Evolutionary conservation across 2,329 filamentous ascomycete genomes (phyloP).

Genomic region (Monilinia fructigena): DNA sequence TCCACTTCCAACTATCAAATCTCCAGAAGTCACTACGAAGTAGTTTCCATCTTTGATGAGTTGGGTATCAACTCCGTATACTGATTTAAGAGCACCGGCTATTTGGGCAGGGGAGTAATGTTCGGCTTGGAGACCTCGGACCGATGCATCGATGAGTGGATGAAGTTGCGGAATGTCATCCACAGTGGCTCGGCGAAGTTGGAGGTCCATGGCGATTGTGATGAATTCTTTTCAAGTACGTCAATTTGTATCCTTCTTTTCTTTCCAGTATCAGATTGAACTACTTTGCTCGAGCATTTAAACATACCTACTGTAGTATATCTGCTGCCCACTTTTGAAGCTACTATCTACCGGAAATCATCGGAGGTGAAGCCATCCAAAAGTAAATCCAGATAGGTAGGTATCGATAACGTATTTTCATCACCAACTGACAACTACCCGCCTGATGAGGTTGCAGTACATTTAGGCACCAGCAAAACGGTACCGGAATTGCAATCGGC

Average conservation of each 20-base stretch:
- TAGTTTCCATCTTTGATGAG: slow-evolving; percentile 28
- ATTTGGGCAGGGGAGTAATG: slow-evolving; percentile 27
- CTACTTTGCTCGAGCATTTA: slow-evolving; percentile 1
- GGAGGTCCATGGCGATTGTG: slow-evolving; percentile 14
- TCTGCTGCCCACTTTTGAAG: slow-evolving; percentile 5
- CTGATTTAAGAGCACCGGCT: slow-evolving; percentile 23
- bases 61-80: slow-evolving; percentile 29
- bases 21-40: slow-evolving; percentile 21
- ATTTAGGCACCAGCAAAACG: slow-evolving; percentile 10
- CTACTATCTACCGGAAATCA: slow-evolving; percentile 4
- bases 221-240: not conserved
- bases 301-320: not conserved
- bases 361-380: not conserved
- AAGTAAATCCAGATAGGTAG: no score
- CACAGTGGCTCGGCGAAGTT: slow-evolving; percentile 26
- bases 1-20: slow-evolving; percentile 25
- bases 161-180: slow-evolving; percentile 27
- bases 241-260: not conserved
- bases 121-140: slow-evolving; percentile 25
- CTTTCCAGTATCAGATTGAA: not conserved
- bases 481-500: not conserved
- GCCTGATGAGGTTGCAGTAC: slow-evolving; percentile 5
- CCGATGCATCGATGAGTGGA: slow-evolving; percentile 27
- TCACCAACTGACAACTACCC: not conserved
- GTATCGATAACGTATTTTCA: not conserved